Evolutionary conservation across 768 basidiomycete genomes (phyloP), one percentile per base, ranked within the genome.

Genomic region (Auriscalpium orientale): DNA sequence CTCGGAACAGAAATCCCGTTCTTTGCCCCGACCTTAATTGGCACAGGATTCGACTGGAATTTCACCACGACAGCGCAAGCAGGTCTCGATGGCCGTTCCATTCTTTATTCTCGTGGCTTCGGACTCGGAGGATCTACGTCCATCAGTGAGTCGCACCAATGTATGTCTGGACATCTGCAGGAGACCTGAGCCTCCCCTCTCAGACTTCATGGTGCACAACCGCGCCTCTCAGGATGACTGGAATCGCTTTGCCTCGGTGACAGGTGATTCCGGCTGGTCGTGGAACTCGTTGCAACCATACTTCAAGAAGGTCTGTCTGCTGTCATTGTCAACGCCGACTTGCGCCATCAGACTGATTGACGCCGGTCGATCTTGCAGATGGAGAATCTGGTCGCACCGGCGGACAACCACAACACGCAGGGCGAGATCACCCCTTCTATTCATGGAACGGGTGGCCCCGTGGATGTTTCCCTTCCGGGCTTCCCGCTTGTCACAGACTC

Each of bases 381-480:
- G 59, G 75, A 76, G 61, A 69, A 68, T 51, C 65, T 70, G 35
- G 67, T 69, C 2, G 56, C 67, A 12, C 73, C 76, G 0, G 68
- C 68, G n/a, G 74, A 77, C 56, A 62, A 66, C 33, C 73, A 73
- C 56, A 62, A 75, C 61, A 70, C 68, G 12, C 61, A 68, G 12
- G 71, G 70, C 10, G 63, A 76, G 64, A 73, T 67, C 49, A 60
- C 69, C 38, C 74, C 77, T 2, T 59, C 68, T 10, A 56, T 70
- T n/a, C 77, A 77, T 60, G 70, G 72, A 34, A 65, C 60, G 28
- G 59, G 56, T 4, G 76, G 77, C 5, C 62, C 21, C 7, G 66
- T 72, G 58, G 72, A 68, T 18, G 22, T 57, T 16, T 50, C 47
- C 11, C 40, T 57, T 12, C 43, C 45, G 4, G 52, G 52, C 12